These are phyloP conservation scores for Penstemon davidsonii DNA, from an alignment of 257 asterid species.

Conservation along the genomic window DNA sequence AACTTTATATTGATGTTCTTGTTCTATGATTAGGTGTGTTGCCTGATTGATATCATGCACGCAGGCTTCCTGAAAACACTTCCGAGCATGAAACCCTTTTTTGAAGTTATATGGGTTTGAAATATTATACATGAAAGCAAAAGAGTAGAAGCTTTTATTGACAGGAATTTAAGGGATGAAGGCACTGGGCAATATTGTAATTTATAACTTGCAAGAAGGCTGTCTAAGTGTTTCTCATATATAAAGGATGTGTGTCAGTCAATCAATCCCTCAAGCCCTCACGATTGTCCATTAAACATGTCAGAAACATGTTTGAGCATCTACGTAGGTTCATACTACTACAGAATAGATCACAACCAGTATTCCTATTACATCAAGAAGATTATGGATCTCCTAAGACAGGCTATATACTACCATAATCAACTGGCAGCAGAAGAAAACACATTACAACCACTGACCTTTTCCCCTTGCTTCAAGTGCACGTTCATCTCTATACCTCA, in stretches of 20 bases:
- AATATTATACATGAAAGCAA: too few species aligned
- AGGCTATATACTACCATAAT: slow-evolving; percentile 7
- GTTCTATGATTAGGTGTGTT: neutral
- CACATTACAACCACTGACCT: slow-evolving; percentile 49
- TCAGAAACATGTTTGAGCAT: neutral
- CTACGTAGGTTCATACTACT: neutral
- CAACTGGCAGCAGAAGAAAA: slow-evolving; percentile 21
- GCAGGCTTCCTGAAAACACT: neutral
- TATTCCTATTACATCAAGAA: neutral
- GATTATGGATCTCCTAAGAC: neutral
- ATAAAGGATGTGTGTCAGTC: neutral
- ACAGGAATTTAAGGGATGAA: neutral
- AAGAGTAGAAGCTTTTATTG: too few species aligned
- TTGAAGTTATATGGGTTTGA: neutral
- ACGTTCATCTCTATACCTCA: slow-evolving; percentile 88
- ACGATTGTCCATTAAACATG: slow-evolving; percentile 22
- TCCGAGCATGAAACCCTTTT: neutral
- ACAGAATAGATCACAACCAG: slow-evolving; percentile 1
- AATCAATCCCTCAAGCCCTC: slow-evolving; percentile 10
- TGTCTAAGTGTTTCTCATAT: neutral
- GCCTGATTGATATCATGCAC: neutral
- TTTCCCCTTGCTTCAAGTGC: slow-evolving; percentile 71
- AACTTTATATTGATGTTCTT: neutral
- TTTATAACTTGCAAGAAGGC: neutral
- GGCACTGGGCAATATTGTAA: neutral